These are phyloP conservation scores for Podospora conica DNA, from an alignment of 495 filamentous ascomycete species.

Conservation along the genomic window DNA sequence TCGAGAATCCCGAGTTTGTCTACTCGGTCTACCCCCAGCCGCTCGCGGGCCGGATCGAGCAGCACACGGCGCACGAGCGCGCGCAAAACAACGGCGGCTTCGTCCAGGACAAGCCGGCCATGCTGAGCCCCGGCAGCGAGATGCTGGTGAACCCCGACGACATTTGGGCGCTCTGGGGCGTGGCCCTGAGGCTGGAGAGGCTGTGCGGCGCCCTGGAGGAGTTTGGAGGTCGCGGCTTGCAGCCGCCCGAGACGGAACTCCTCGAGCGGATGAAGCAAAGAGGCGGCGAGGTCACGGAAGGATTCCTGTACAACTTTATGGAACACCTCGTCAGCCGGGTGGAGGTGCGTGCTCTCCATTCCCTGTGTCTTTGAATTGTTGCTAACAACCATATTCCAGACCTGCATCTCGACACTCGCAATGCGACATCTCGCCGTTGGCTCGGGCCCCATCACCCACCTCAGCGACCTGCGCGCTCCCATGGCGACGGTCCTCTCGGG, in stretches of 20 bases:
- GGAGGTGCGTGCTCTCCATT: conserved; percentile 58
- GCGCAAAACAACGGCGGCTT: conserved; percentile 28
- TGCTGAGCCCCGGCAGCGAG: conserved; percentile 43
- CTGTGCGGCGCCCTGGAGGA: conserved; percentile 81
- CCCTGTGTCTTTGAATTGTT: not conserved
- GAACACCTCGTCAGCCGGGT: conserved; percentile 93
- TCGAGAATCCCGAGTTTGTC: conserved; percentile 94
- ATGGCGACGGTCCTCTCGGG: conserved; percentile 41
- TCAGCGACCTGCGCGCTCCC: conserved; percentile 45
- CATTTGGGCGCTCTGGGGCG: conserved; percentile 85
- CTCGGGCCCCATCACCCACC: conserved; percentile 28
- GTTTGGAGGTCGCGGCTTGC: conserved; percentile 47
- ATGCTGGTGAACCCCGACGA: conserved; percentile 69
- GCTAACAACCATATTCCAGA: conserved; percentile 31
- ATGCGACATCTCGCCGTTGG: conserved; percentile 57
- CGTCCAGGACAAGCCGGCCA: conserved; percentile 41
- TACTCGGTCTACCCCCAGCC: conserved; percentile 89
- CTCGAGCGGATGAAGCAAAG: conserved; percentile 75
- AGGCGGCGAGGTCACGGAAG: conserved; percentile 81
- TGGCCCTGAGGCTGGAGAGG: conserved; percentile 85
- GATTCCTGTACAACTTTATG: conserved; percentile 75
- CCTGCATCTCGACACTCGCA: conserved; percentile 58
- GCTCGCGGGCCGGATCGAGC: conserved; percentile 69
- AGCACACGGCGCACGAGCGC: conserved; percentile 50
- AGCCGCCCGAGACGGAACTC: conserved; percentile 72